A percentile compares a stretch with the other conserved stretches of the same genome.
These are phyloP conservation scores for Fonsecaea multimorphosa DNA, from an alignment of 2,329 filamentous ascomycete species.

Conservation along the genomic window DNA sequence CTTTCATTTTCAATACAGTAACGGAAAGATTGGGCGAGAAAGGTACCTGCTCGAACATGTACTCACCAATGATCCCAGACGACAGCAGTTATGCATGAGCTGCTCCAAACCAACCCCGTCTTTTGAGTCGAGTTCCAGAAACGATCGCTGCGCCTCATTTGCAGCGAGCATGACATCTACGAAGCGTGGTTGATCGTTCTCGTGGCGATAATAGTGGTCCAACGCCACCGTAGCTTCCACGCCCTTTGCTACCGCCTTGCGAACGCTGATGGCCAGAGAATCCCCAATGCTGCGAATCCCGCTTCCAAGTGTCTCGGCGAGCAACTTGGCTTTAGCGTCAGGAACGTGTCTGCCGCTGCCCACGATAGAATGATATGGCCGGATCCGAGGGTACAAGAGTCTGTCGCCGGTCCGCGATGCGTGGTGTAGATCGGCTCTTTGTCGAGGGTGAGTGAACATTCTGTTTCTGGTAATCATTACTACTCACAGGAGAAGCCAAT, in stretches of 20 bases:
- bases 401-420: conserved; percentile 7
- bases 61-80: conserved; percentile 1
- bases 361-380: conserved; percentile 3
- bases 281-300: background rate
- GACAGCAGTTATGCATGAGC: background rate
- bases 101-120: background rate
- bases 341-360: background rate
- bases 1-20: background rate
- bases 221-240: conserved; percentile 8
- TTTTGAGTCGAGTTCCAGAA: background rate
- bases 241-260: background rate
- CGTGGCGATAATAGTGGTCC: conserved; percentile 7
- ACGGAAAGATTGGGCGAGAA: background rate
- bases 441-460: background rate
- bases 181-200: background rate
- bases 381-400: conserved; percentile 5
- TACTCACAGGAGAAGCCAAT: conserved; percentile 14
- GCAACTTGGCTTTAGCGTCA: background rate
- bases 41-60: background rate
- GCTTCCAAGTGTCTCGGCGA: background rate
- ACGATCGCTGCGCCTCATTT: conserved; percentile 5
- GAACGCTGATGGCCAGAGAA: background rate
- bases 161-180: conserved; percentile 6
- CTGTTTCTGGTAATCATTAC: background rate
- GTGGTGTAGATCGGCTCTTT: conserved; percentile 1